These are phyloP conservation scores for Alnus rubra DNA, from an alignment of 306 rosid genomes.

Conservation along the genomic window DNA sequence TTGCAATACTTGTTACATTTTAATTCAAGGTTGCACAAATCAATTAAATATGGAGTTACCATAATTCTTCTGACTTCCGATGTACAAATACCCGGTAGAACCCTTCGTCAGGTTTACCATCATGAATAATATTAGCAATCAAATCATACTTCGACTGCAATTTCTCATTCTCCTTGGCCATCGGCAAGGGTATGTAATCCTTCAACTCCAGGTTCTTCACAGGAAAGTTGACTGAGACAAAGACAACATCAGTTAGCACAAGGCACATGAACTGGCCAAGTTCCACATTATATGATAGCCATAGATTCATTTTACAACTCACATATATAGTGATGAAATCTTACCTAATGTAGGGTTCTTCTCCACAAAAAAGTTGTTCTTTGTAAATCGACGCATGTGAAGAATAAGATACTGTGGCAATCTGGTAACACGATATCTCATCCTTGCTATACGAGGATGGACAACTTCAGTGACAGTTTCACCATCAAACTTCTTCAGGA, in stretches of 20 bases:
- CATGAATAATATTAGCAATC: constrained; percentile 89
- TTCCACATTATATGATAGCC: constrained; percentile 12
- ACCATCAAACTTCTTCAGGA: constrained; percentile 93
- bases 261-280: constrained; percentile 12
- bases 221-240: constrained; percentile 81
- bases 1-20: constrained; percentile 14
- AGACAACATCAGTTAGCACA: constrained; percentile 19
- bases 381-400: constrained; percentile 92
- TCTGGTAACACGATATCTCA: constrained; percentile 84
- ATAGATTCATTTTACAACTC: not conserved
- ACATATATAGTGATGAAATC: not conserved
- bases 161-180: constrained; percentile 71
- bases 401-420: constrained; percentile 80
- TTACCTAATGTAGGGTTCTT: constrained; percentile 94
- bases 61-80: constrained; percentile 85
- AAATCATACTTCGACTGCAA: constrained; percentile 80
- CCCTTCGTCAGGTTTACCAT: constrained; percentile 93
- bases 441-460: constrained; percentile 89
- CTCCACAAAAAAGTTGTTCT: constrained; percentile 95
- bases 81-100: constrained; percentile 86
- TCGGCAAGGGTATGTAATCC: constrained; percentile 91
- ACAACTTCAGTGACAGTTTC: constrained; percentile 91
- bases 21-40: not conserved
- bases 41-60: constrained; percentile 46
- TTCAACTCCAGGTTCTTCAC: constrained; percentile 94